Evolutionary conservation across 306 rosid species (phyloP).

Genomic region (Styphnolobium japonicum): DNA sequence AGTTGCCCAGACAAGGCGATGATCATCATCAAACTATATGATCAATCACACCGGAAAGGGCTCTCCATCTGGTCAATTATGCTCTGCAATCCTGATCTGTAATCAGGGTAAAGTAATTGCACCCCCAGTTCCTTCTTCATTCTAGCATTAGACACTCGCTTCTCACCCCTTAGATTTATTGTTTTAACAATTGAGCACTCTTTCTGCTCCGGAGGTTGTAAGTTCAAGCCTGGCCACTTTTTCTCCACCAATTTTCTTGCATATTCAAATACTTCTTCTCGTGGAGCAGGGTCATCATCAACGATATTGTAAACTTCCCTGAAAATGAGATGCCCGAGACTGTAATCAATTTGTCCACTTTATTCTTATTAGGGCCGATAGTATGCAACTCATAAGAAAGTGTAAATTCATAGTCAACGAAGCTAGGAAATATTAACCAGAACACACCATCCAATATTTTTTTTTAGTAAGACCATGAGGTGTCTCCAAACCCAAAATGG

Average conservation of each 20-base stretch:
- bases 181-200: not conserved
- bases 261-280: constrained; percentile 78
- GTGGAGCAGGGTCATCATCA: constrained; percentile 80
- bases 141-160: constrained; percentile 64
- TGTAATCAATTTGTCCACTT: not conserved
- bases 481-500: too few relatives aligned
- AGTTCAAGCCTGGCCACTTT: constrained; percentile 66
- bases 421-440: not conserved
- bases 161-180: constrained; percentile 43
- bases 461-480: too few relatives aligned
- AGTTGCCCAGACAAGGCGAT: not conserved
- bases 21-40: not conserved
- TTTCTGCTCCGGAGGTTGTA: not conserved
- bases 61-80: constrained; percentile 56
- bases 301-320: constrained; percentile 73
- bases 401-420: not conserved
- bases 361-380: not conserved
- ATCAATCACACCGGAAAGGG: constrained; percentile 25
- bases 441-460: not conserved
- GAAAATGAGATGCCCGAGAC: constrained; percentile 14
- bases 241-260: constrained; percentile 66
- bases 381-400: not conserved
- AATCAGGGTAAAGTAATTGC: constrained; percentile 66
- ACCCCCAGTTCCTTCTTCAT: constrained; percentile 73
- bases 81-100: constrained; percentile 62